A percentile compares a stretch with the other conserved stretches of the same genome.
Conservation (phyloP, 176 grass and related monocot genomes). For the Musa troglodytarum region DNA sequence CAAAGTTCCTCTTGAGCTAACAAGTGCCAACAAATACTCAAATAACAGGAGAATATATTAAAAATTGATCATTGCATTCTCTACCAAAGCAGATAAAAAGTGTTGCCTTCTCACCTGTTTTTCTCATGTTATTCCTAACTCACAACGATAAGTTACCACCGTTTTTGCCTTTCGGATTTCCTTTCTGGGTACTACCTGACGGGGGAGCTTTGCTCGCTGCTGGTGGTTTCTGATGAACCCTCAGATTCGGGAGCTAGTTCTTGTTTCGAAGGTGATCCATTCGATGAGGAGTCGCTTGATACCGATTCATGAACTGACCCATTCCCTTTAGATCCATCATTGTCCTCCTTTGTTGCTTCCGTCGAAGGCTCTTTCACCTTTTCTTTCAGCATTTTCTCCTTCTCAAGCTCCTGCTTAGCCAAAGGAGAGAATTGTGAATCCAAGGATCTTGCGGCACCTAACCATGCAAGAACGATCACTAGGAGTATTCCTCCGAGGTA, state of each 20-base stretch:
- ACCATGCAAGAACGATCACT: slow-evolving; percentile 84
- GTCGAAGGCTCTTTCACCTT: slow-evolving; percentile 35
- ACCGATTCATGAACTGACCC: slow-evolving; percentile 24
- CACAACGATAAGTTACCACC: too few relatives aligned
- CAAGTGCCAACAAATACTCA: background rate
- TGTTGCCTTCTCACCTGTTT: background rate
- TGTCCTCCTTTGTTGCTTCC: slow-evolving; percentile 10
- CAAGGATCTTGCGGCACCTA: slow-evolving; percentile 70
- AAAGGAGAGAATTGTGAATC: slow-evolving; percentile 87
- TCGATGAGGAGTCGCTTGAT: slow-evolving; percentile 26
- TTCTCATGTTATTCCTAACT: slow-evolving; percentile 4
- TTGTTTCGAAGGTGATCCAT: slow-evolving; percentile 20
- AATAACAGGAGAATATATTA: background rate
- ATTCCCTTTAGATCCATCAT: slow-evolving; percentile 7
- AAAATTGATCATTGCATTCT: background rate
- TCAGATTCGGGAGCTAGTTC: slow-evolving; percentile 29
- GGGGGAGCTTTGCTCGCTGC: slow-evolving; percentile 28
- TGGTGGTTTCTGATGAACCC: slow-evolving; percentile 36
- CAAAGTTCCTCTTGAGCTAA: background rate
- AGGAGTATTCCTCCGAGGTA: slow-evolving; percentile 96
- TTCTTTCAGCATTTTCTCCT: slow-evolving; percentile 55
- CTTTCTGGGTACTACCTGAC: background rate
- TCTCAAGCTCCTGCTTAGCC: slow-evolving; percentile 81
- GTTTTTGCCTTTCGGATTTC: background rate
- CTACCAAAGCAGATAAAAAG: background rate